Percentiles rank a stretch among this genome's conserved stretches.
These are phyloP conservation scores for Sphaerulina vaccinii DNA, from an alignment of 2,329 filamentous ascomycete species.

Conservation along the genomic window DNA sequence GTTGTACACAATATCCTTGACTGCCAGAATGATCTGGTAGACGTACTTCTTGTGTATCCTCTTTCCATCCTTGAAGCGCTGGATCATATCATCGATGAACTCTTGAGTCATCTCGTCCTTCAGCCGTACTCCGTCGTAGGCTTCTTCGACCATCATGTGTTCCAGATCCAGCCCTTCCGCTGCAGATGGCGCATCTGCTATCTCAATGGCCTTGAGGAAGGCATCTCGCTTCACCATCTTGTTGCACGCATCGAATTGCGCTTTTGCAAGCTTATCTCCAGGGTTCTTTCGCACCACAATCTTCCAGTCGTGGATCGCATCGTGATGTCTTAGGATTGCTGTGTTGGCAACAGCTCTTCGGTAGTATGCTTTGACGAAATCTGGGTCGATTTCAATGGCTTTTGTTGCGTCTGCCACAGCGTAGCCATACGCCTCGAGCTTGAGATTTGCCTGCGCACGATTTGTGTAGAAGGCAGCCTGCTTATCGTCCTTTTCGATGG, in stretches of 20 bases:
- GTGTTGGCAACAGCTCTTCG: slow-evolving; percentile 87
- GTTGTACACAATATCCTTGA: slow-evolving; percentile 84
- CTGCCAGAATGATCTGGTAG: slow-evolving; percentile 89
- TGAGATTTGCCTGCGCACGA: slow-evolving; percentile 92
- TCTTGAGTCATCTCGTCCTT: slow-evolving; percentile 87
- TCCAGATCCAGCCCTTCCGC: slow-evolving; percentile 88
- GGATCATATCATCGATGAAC: slow-evolving; percentile 96
- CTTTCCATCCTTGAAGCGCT: slow-evolving; percentile 94
- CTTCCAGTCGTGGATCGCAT: slow-evolving; percentile 89
- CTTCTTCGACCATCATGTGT: slow-evolving; percentile 74
- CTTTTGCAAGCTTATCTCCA: slow-evolving; percentile 81
- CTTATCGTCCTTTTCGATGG: slow-evolving; percentile 17
- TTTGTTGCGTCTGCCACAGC: slow-evolving; percentile 87
- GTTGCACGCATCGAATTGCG: slow-evolving; percentile 89
- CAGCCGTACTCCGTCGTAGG: slow-evolving; percentile 80
- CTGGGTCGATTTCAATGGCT: slow-evolving; percentile 83
- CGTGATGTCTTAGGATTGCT: slow-evolving; percentile 83
- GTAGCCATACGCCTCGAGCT: slow-evolving; percentile 91
- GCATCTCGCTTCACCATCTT: slow-evolving; percentile 89
- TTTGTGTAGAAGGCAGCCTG: slow-evolving; percentile 93
- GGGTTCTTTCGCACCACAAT: slow-evolving; percentile 85
- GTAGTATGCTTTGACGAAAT: slow-evolving; percentile 94
- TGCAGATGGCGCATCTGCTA: slow-evolving; percentile 87
- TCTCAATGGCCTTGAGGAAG: slow-evolving; percentile 92
- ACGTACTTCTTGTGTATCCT: slow-evolving; percentile 95